Conservation (phyloP, 2,329 filamentous ascomycete species). For the Colletotrichum euphorbiae region DNA sequence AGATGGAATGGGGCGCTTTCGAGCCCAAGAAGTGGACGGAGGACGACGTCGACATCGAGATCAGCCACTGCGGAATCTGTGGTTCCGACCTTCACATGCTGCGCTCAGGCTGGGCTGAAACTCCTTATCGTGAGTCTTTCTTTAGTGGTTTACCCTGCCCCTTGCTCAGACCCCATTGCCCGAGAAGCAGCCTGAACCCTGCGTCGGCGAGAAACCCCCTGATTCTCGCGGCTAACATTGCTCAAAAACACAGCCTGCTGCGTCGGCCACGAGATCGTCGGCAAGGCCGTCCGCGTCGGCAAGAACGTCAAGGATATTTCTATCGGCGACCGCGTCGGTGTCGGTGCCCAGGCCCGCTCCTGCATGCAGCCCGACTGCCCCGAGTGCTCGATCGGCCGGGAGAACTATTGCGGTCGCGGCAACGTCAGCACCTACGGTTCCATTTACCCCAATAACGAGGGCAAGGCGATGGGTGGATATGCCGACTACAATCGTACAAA, state of each 20-base stretch:
- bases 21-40: constrained; percentile 75
- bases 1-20: constrained; percentile 67
- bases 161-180: neutral
- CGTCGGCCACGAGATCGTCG: constrained; percentile 75
- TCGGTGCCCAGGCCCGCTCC: constrained; percentile 69
- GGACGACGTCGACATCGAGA: constrained; percentile 72
- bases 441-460: constrained; percentile 61
- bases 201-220: neutral
- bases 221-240: neutral
- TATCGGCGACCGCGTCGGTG: constrained; percentile 72
- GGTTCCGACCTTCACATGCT: constrained; percentile 71
- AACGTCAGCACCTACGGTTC: constrained; percentile 66
- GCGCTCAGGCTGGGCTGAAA: constrained; percentile 63
- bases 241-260: constrained; percentile 54
- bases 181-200: neutral
- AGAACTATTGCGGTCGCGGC: constrained; percentile 54
- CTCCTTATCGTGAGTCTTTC: constrained; percentile 51
- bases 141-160: constrained; percentile 15
- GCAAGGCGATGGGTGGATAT: constrained; percentile 70
- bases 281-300: constrained; percentile 66
- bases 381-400: constrained; percentile 55
- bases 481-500: constrained; percentile 50
- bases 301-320: constrained; percentile 60
- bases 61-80: constrained; percentile 76
- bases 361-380: constrained; percentile 61